Evolutionary conservation across 2,329 filamentous ascomycete species (phyloP).

Genomic region (Aaosphaeria pasadenensis): DNA sequence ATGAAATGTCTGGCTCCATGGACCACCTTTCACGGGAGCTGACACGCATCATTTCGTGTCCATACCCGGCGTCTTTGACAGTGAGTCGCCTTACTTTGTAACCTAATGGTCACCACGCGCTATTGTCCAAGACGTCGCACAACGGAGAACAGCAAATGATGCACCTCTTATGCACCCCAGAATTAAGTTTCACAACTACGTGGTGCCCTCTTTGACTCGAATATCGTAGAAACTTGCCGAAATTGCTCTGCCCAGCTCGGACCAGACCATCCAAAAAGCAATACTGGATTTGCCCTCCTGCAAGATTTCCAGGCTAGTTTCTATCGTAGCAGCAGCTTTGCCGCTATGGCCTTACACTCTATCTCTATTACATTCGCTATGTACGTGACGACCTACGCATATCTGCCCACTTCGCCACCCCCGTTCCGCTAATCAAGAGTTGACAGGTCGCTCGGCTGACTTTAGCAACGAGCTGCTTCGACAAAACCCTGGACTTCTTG

Average conservation of each 20-base stretch:
- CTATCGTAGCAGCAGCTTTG: conserved; percentile 48
- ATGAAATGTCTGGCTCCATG: neutral
- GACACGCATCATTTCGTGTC: conserved; percentile 46
- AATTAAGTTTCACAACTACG: neutral
- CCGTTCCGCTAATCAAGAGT: conserved; percentile 11
- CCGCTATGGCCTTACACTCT: conserved; percentile 51
- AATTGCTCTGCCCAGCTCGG: conserved; percentile 30
- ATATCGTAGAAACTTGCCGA: conserved; percentile 33
- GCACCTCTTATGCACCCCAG: conserved; percentile 12
- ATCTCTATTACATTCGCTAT: conserved; percentile 48
- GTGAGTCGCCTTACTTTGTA: conserved; percentile 29
- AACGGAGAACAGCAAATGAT: conserved; percentile 15
- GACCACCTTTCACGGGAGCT: conserved; percentile 40
- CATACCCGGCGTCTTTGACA: conserved; percentile 51
- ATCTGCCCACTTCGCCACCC: neutral
- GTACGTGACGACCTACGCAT: conserved; percentile 28
- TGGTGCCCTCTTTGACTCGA: neutral
- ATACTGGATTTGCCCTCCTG: conserved; percentile 47
- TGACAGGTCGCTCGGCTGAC: conserved; percentile 24
- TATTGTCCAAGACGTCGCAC: neutral
- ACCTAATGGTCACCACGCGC: neutral
- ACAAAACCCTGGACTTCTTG: conserved; percentile 27
- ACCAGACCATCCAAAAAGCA: conserved; percentile 43
- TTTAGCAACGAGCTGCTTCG: conserved; percentile 29
- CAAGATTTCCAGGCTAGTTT: conserved; percentile 43